Percentiles rank a stretch among this genome's conserved stretches.
Evolutionary conservation across 192 early-diverging fungal genomes (phyloP).

Genomic region (Dissophora globulifera): DNA sequence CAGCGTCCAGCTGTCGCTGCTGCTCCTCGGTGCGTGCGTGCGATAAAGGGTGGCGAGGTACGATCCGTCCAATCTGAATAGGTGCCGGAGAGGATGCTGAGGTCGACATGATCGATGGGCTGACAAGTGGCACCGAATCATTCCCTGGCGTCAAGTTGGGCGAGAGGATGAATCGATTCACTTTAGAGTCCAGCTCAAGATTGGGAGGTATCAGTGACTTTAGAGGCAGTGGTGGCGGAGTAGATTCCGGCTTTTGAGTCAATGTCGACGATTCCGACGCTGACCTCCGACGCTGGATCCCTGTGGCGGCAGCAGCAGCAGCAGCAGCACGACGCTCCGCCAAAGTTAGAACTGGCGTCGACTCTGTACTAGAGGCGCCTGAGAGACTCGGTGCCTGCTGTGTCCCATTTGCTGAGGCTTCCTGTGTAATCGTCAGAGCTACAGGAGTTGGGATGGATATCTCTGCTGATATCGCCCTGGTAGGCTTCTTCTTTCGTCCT

Average conservation of each 20-base stretch:
- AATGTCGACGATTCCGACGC: slow-evolving; percentile 34
- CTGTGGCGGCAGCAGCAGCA: slow-evolving; percentile 34
- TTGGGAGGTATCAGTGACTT: slow-evolving; percentile 27
- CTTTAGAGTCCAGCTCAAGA: slow-evolving; percentile 32
- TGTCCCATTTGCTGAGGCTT: not conserved
- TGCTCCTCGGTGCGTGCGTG: slow-evolving; percentile 56
- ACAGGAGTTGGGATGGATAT: slow-evolving; percentile 12
- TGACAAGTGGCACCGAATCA: slow-evolving; percentile 19
- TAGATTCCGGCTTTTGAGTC: not conserved
- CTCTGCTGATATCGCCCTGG: slow-evolving; percentile 34
- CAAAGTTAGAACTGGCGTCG: slow-evolving; percentile 17
- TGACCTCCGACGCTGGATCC: slow-evolving; percentile 34
- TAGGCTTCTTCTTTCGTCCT: slow-evolving; percentile 21
- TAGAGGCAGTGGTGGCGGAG: not conserved
- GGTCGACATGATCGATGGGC: slow-evolving; percentile 33
- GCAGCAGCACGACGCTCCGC: slow-evolving; percentile 44
- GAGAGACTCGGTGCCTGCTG: not conserved
- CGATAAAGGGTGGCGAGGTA: slow-evolving; percentile 34
- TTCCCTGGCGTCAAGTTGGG: slow-evolving; percentile 31
- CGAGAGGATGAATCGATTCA: slow-evolving; percentile 13
- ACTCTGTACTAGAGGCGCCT: not conserved
- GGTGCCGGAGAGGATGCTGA: slow-evolving; percentile 36
- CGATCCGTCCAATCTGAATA: slow-evolving; percentile 47
- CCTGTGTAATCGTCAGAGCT: not conserved
- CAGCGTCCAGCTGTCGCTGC: slow-evolving; percentile 68